Conservation (phyloP, 1,284 basidiomycete species). For the Calocybe gambosa region DNA sequence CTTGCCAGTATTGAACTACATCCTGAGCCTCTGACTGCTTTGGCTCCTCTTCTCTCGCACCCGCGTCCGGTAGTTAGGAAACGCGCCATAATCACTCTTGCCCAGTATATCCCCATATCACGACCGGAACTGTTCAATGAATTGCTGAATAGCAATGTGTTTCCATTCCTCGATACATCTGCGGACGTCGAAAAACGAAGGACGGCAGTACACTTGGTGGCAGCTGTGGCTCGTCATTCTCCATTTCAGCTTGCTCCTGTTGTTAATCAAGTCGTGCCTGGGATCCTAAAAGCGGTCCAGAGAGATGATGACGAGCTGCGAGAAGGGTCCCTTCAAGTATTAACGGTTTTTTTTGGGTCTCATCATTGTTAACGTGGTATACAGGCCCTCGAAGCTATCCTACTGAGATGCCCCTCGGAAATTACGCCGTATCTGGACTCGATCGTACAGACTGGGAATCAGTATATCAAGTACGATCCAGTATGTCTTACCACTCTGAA, state of each 20-base stretch:
- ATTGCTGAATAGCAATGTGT: constrained; percentile 50
- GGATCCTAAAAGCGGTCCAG: constrained; percentile 59
- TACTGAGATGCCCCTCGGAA: constrained; percentile 81
- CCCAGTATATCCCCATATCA: constrained; percentile 72
- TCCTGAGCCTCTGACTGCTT: constrained; percentile 60
- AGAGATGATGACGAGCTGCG: constrained; percentile 77
- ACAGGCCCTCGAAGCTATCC: constrained; percentile 78
- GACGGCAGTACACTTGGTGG: constrained; percentile 77
- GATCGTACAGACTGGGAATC: constrained; percentile 66
- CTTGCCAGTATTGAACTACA: constrained; percentile 50
- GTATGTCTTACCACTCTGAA: constrained; percentile 39
- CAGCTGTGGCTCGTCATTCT: constrained; percentile 69
- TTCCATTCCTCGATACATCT: constrained; percentile 52
- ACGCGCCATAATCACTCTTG: constrained; percentile 81
- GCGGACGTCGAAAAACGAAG: constrained; percentile 62
- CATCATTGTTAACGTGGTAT: not conserved
- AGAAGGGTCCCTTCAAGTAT: constrained; percentile 70
- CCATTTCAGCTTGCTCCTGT: constrained; percentile 58
- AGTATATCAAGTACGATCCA: constrained; percentile 91
- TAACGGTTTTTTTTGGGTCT: not conserved
- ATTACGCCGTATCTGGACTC: constrained; percentile 66
- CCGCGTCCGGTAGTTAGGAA: constrained; percentile 83
- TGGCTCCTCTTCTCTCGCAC: constrained; percentile 74
- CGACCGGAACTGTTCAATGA: constrained; percentile 48
- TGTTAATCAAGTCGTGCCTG: constrained; percentile 58